These are phyloP conservation scores for Kitagawia praeruptora DNA, from an alignment of 129 eudicot genomes.

Conservation along the genomic window DNA sequence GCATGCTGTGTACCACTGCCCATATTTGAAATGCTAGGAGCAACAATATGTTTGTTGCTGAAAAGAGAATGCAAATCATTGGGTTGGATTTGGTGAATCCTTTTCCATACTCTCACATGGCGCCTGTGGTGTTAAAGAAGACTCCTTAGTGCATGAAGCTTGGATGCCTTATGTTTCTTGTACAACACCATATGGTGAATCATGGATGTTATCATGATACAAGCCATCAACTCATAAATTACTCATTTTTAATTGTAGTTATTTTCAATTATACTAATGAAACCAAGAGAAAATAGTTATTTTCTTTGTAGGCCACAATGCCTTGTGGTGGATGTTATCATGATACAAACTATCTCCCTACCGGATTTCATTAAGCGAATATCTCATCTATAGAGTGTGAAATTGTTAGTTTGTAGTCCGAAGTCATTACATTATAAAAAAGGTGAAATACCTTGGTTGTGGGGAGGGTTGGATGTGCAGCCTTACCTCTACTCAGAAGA, in stretches of 20 bases:
- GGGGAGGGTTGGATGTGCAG: neutral
- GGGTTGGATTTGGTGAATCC: too few species aligned
- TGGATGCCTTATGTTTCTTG: neutral
- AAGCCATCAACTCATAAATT: neutral
- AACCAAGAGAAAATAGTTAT: neutral
- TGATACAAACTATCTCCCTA: too few species aligned
- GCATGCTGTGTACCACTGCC: too few species aligned
- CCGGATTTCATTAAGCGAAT: neutral
- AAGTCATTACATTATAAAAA: neutral
- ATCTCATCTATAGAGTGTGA: neutral
- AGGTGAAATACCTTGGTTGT: neutral
- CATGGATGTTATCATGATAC: neutral
- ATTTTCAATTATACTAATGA: neutral
- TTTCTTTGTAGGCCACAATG: too few species aligned
- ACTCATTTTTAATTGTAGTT: neutral
- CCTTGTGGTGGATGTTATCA: too few species aligned
- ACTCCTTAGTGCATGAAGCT: neutral
- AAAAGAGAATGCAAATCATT: too few species aligned
- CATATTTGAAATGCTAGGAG: too few species aligned
- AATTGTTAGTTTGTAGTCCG: neutral
- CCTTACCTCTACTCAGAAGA: neutral
- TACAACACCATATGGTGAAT: neutral
- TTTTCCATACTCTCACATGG: too few species aligned
- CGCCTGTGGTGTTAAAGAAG: neutral
- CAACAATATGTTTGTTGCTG: too few species aligned